Percentiles rank a stretch among this genome's conserved stretches.
phyloP scores from a whole-genome alignment of 257 asterid genomes.

The Anisodus acutangulus region DNA sequence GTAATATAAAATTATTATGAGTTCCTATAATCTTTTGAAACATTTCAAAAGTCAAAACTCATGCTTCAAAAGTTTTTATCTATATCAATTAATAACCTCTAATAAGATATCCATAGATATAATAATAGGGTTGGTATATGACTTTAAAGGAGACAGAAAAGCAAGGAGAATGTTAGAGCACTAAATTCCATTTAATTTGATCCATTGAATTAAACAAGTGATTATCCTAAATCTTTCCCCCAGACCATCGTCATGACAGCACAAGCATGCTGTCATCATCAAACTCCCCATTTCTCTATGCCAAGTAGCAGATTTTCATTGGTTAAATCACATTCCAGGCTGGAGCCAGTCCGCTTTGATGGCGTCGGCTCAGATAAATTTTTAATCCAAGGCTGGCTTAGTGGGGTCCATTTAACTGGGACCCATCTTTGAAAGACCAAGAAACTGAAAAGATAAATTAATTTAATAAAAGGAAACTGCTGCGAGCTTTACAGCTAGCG shows the following conservation, averaged over 20 bases:
- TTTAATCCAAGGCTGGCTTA: neutral
- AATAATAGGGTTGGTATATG: neutral
- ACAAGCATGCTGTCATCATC: constrained; percentile 28
- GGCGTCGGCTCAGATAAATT: neutral
- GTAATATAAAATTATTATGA: neutral
- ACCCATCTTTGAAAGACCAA: neutral
- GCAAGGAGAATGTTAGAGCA: neutral
- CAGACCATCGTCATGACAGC: constrained; percentile 24
- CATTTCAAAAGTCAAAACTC: neutral
- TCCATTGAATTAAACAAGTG: neutral
- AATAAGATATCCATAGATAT: neutral
- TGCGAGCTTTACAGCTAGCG: constrained; percentile 27
- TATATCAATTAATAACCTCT: neutral
- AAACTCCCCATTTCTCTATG: neutral
- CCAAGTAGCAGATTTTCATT: neutral
- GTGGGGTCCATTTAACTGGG: neutral
- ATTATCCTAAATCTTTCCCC: neutral
- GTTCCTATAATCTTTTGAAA: neutral
- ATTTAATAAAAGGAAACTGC: neutral
- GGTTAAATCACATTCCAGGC: neutral
- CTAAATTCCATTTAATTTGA: neutral
- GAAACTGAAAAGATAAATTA: neutral
- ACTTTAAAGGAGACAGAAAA: neutral
- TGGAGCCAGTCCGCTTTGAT: neutral
- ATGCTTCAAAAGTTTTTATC: neutral